Evolutionary conservation across 2,329 filamentous ascomycete genomes (phyloP).

Genomic region (Trichoderma atrobrunneum): DNA sequence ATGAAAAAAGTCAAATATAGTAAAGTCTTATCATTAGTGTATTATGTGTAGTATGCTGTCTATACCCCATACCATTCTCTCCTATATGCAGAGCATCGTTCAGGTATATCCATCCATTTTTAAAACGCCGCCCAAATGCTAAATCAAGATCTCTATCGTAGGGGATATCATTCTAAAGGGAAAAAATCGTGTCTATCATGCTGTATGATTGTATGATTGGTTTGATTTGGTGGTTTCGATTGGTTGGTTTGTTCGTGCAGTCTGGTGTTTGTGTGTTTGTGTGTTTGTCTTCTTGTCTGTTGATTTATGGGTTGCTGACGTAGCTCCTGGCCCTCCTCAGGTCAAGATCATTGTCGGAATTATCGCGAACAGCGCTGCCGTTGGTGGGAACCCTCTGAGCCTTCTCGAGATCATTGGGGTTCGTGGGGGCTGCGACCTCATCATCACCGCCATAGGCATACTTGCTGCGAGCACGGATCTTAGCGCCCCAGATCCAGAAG

Average conservation of each 20-base stretch:
- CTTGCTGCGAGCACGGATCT: slow-evolving; percentile 65
- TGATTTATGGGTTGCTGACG: slow-evolving; percentile 43
- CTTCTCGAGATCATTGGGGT: slow-evolving; percentile 39
- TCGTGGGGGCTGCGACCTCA: slow-evolving; percentile 20
- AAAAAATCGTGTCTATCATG: not conserved
- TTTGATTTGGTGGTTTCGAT: not conserved
- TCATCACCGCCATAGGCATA: slow-evolving; percentile 68
- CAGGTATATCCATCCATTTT: not conserved
- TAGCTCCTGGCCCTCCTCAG: slow-evolving; percentile 45
- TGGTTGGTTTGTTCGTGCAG: not conserved
- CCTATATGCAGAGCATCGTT: not conserved
- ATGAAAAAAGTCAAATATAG: not conserved
- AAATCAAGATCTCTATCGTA: not conserved
- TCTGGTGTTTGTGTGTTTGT: not conserved
- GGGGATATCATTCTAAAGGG: not conserved
- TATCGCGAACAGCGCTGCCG: slow-evolving; percentile 31
- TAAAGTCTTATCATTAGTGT: not conserved
- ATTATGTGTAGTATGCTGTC: not conserved
- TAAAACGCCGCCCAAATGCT: slow-evolving; percentile 12
- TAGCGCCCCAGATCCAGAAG: slow-evolving; percentile 75
- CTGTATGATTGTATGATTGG: not conserved
- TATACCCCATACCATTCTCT: not conserved
- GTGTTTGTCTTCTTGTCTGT: not conserved
- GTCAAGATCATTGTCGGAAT: slow-evolving; percentile 37
- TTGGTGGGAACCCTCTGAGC: slow-evolving; percentile 26